Base-by-base conservation (phyloP, 371 early-diverging fungal genomes). In the Coemansia sp. region DNA sequence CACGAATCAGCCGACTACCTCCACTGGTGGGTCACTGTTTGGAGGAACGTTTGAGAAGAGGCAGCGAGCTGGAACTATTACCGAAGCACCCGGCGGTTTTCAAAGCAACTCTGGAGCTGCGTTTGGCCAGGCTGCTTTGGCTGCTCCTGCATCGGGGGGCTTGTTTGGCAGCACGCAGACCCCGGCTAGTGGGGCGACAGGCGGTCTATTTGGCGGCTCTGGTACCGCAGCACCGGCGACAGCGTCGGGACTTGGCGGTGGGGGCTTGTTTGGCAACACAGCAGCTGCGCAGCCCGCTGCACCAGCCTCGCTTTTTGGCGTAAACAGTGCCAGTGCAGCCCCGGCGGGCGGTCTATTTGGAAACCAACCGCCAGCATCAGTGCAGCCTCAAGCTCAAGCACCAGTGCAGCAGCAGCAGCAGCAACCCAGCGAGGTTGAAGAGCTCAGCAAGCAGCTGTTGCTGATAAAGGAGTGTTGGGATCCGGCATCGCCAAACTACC, bases 391-490 rank as follows among this genome's bases (percentile, higher is more conserved):
- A 60, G 50, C 24, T 16, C 63, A 60, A 63, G 33, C 44, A 53
- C 69, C 9, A 60, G 64, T 36, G 67, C 80, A 64, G 81, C 79
- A 75, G 78, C 69, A 11, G 69, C 80, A 62, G 80, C 79, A 76
- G 78, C 39, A 39, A 4, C 12, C 43, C 2, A 64, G 65, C n/a
- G 78, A 69, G 67, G 72, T 64, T 40, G 82, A 64, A 10, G 77
- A 64, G 58, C 66, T 86, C 2, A 84, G 87, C 82, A 85, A 86
- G 39, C 78, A 80, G 24, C 61, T 90, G 18, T 79, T 85, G 49
- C 60, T 81, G n/a, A 78, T 91, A 46, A 85, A 86, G 65, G 81
- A 86, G 33, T 80, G 82, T 65, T 94, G 94, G 93, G 87, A 94
- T 60, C 88, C 92, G 1, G 66, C 81, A 31, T 88, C 86, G 51